A percentile compares a stretch with the other conserved stretches of the same genome.
Conservation (phyloP, 1,139 yeast species). For the Candida mesenterica region DNA sequence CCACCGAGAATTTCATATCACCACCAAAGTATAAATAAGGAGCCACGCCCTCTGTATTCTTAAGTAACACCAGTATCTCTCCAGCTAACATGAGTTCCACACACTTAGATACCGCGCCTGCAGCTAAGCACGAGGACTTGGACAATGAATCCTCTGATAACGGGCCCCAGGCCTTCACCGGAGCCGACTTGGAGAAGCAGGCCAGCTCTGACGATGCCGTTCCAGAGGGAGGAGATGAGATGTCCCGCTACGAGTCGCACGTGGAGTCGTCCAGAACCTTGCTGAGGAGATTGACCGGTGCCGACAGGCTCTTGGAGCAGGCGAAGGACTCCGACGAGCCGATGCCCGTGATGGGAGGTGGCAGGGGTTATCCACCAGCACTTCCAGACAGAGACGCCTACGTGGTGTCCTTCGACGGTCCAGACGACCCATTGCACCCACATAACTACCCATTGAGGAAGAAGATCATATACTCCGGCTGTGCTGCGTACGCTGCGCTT, state of each 20-base stretch:
- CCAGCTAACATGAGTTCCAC: no score
- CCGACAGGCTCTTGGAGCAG: conserved; percentile 23
- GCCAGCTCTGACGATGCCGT: conserved; percentile 1
- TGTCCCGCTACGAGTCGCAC: conserved; percentile 27
- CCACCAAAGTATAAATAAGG: no score
- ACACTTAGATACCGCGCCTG: no score
- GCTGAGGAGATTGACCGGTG: conserved; percentile 26
- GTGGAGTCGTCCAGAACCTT: conserved; percentile 26
- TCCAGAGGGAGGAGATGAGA: conserved; percentile 23
- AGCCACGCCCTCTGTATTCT: no score
- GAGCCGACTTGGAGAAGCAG: conserved; percentile 13
- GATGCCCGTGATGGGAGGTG: conserved; percentile 55
- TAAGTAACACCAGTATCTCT: no score
- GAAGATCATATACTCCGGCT: conserved; percentile 26
- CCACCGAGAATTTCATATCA: no score
- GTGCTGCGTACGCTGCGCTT: conserved; percentile 29
- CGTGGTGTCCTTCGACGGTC: conserved; percentile 59
- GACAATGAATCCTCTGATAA: conserved; percentile 14
- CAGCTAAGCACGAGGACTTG: no score
- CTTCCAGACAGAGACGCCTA: conserved; percentile 51
- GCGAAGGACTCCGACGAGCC: conserved; percentile 32
- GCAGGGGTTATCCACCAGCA: conserved; percentile 50
- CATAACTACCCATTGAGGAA: conserved; percentile 53
- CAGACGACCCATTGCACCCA: conserved; percentile 60
- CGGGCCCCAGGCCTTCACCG: conserved; percentile 16